Evolutionary conservation across 2,329 filamentous ascomycete species (phyloP).

Genomic region (Capronia americana): DNA sequence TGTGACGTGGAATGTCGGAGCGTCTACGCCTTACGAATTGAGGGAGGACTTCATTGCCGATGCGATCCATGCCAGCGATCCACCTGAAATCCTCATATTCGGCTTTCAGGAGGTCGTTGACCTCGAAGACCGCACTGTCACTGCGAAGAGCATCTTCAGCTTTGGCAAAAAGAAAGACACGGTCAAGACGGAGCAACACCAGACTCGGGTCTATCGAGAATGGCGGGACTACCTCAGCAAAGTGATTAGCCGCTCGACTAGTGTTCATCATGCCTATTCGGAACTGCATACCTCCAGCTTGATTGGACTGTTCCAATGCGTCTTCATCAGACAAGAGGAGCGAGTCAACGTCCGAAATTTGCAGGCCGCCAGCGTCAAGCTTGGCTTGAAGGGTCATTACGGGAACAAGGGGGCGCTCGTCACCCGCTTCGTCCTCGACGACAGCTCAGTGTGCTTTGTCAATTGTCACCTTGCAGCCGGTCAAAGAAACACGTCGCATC

Average conservation of each 20-base stretch:
- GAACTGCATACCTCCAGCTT: constrained; percentile 87
- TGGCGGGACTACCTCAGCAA: constrained; percentile 91
- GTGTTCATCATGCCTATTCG: constrained; percentile 76
- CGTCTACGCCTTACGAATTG: constrained; percentile 86
- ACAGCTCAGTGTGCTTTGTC: constrained; percentile 92
- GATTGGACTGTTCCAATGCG: constrained; percentile 92
- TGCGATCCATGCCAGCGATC: constrained; percentile 74
- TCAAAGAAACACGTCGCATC: constrained; percentile 85
- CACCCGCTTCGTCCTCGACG: constrained; percentile 90
- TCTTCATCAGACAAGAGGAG: constrained; percentile 86
- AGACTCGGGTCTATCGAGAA: constrained; percentile 96
- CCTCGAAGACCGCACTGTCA: constrained; percentile 94
- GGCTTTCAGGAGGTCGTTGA: constrained; percentile 99
- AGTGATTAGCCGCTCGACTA: constrained; percentile 82
- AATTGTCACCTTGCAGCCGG: constrained; percentile 97
- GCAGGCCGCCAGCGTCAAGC: constrained; percentile 83
- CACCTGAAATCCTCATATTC: constrained; percentile 90
- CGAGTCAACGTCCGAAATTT: constrained; percentile 78
- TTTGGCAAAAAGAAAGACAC: constrained; percentile 75
- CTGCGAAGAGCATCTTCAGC: constrained; percentile 91
- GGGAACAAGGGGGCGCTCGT: constrained; percentile 96
- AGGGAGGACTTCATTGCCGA: constrained; percentile 79
- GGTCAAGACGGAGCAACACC: constrained; percentile 80
- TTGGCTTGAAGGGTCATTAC: constrained; percentile 92
- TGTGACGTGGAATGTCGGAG: constrained; percentile 96